Evolutionary conservation across 2,329 filamentous ascomycete genomes (phyloP), one percentile per base, ranked within the genome.

Genomic region (Passalora sequoiae): DNA sequence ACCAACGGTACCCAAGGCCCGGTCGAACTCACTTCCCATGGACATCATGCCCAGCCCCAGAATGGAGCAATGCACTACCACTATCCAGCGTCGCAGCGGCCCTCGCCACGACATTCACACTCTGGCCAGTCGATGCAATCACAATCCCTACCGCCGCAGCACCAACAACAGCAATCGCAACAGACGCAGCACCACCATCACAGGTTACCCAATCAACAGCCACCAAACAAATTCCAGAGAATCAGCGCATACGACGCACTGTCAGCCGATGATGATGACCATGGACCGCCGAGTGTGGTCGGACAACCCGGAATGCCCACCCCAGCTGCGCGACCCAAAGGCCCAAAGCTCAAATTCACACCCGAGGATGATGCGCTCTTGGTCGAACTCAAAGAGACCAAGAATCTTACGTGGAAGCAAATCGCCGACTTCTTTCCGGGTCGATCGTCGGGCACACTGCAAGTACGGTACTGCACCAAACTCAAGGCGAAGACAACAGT

Each of bases 381-480:
- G 41, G 83, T 95, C 44, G 86, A 94, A 61, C 72, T 96, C 50
- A 96, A 96, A 66, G 89, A 96, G 68, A 89, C 92, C 60, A 94
- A 92, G 66, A 89, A 87, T 61, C 73, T 96, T 62, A 94, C 89
- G 4, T 96, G 89, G 89, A 95, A 94, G 69, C 89, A 96, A 72
- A 96, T 96, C 60, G 87, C 89, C 44, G 89, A 95, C 61, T 95
- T 95, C 68, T 96, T 96, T 57, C 89, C 89, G 1, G 89, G 89
- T 1, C 76, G 89, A 45, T 92, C 86, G 46, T 94, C 86, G 33
- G 89, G 89, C 13, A 95, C 89, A 21, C 69, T 96, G 49, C 89
- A 96, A 66, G 89, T 96, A 42, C 83, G 89, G 25, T 96, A 96
- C 65, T 96, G 89, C 64, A 95, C 89, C 31, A 95, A 94, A 68